Conservation (phyloP, 2,329 filamentous ascomycete species). For the Colletotrichum sp. region DNA sequence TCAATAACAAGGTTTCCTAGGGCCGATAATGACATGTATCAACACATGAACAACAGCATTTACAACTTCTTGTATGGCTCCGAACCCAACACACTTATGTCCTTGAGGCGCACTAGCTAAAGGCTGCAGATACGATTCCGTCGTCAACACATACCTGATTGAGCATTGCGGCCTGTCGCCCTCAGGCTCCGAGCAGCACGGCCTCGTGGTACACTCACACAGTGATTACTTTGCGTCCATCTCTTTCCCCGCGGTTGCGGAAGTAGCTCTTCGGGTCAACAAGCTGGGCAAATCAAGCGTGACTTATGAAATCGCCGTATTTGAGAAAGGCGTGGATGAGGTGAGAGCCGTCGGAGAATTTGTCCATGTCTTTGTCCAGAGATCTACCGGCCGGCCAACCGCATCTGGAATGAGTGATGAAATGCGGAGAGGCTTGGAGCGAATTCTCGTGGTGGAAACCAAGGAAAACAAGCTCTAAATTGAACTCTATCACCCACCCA, state of each 20-base stretch:
- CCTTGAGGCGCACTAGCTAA: neutral
- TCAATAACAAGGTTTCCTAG: conserved; percentile 45
- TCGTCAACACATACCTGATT: conserved; percentile 89
- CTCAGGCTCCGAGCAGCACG: conserved; percentile 73
- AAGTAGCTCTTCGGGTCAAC: conserved; percentile 81
- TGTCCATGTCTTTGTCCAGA: conserved; percentile 87
- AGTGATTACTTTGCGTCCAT: conserved; percentile 86
- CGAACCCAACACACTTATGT: neutral
- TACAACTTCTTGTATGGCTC: conserved; percentile 76
- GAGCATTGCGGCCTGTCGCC: conserved; percentile 77
- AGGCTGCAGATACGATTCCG: conserved; percentile 74
- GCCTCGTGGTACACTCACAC: conserved; percentile 83
- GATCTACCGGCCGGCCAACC: conserved; percentile 71
- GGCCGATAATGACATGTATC: conserved; percentile 95
- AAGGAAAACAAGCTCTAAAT: conserved; percentile 18
- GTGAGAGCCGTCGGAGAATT: conserved; percentile 88
- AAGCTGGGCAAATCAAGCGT: conserved; percentile 88
- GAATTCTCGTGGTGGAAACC: conserved; percentile 37
- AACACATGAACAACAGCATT: conserved; percentile 90
- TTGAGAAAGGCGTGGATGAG: conserved; percentile 73
- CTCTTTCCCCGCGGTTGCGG: conserved; percentile 80
- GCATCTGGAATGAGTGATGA: conserved; percentile 65
- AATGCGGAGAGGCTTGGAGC: conserved; percentile 65
- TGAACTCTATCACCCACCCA: conserved; percentile 12
- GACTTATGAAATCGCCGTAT: conserved; percentile 88